Conservation (phyloP, 2,329 filamentous ascomycete species). For the Blastomyces parvus region DNA sequence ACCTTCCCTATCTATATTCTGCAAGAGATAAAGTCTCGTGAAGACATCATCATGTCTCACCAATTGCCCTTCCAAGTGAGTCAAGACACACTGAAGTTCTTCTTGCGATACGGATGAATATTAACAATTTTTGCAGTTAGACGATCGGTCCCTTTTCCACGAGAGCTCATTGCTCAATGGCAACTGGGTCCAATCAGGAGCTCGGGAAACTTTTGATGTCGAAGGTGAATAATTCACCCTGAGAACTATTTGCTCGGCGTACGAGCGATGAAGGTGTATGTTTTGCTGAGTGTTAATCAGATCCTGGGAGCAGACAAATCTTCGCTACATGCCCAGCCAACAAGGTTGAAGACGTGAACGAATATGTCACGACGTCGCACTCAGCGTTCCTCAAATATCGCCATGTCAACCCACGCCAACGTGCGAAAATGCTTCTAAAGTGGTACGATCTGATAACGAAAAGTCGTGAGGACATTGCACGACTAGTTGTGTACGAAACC, state of each 20-base stretch:
- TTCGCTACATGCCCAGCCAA: not conserved
- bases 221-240: constrained; percentile 7
- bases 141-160: constrained; percentile 1
- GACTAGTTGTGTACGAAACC: not conserved
- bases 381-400: not conserved
- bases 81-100: not conserved
- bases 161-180: constrained; percentile 4
- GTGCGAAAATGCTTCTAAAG: not conserved
- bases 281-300: not conserved
- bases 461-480: not conserved
- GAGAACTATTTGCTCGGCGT: not conserved
- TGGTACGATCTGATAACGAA: not conserved
- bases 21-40: not conserved
- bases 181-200: constrained; percentile 5
- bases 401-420: not conserved
- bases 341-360: not conserved
- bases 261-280: not conserved
- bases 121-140: not conserved
- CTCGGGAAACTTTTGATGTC: not conserved
- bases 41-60: not conserved
- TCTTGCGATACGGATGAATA: not conserved
- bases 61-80: not conserved
- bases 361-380: not conserved
- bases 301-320: not conserved
- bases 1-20: not conserved